These are phyloP conservation scores for Pythium sp. DNA, from an alignment of 352 stramenopile genomes.

Conservation along the genomic window DNA sequence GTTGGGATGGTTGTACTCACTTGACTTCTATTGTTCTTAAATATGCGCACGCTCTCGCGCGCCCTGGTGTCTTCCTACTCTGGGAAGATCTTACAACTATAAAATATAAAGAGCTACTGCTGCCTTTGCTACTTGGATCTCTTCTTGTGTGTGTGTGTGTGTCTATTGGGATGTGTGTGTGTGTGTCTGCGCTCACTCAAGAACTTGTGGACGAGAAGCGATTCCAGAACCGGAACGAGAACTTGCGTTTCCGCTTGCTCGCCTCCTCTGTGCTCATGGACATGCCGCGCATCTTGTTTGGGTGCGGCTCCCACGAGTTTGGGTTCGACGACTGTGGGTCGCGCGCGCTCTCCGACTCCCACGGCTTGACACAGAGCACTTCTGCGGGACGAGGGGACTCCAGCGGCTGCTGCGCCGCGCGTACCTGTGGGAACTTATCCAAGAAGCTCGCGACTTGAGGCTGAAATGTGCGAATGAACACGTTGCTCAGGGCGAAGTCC, in stretches of 20 bases:
- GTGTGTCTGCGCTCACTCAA: not conserved
- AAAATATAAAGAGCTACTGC: constrained; percentile 10
- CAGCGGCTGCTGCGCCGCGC: constrained; percentile 11
- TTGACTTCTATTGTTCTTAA: constrained; percentile 14
- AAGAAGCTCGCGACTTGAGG: constrained; percentile 63
- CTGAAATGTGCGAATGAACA: constrained; percentile 64
- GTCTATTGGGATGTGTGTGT: constrained; percentile 1
- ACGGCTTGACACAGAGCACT: constrained; percentile 24
- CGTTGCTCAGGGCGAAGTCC: constrained; percentile 45
- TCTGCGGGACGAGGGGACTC: constrained; percentile 14
- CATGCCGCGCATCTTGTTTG: constrained; percentile 56
- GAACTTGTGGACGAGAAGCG: constrained; percentile 16
- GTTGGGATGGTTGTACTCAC: constrained; percentile 3
- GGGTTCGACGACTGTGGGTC: constrained; percentile 15
- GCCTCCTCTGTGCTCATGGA: constrained; percentile 51
- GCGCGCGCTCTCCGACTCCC: constrained; percentile 23
- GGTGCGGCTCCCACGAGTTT: constrained; percentile 36
- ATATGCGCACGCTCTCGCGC: constrained; percentile 4
- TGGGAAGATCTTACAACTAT: constrained; percentile 7
- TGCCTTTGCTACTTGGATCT: constrained; percentile 7
- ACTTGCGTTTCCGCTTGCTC: constrained; percentile 64
- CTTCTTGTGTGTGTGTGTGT: constrained; percentile 4
- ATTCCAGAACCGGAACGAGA: constrained; percentile 68
- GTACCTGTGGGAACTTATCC: constrained; percentile 57
- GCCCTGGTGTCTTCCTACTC: not conserved